Evolutionary conservation across 2,329 filamentous ascomycete species (phyloP), one percentile per base, ranked within the genome.

Genomic region (Stagonosporopsis chrysanthemi): DNA sequence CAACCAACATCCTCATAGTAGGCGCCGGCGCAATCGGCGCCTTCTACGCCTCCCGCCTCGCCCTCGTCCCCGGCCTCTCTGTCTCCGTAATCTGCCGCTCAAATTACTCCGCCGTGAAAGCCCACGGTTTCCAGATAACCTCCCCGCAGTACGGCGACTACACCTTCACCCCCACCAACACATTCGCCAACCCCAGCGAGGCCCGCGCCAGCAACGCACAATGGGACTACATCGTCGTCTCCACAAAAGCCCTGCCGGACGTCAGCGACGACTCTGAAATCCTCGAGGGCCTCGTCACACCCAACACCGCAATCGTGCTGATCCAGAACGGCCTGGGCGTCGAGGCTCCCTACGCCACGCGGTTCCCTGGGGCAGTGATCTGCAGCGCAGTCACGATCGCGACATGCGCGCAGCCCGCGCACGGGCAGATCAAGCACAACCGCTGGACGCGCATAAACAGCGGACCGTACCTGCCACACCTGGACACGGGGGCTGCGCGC

Each of bases 281-380:
- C 51, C 82, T 90, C 45, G 83, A 85, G 36, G 85, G 86, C 0
- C 78, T 90, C 3, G 83, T 90, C 15, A 44, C 58, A 46, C 72
- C 80, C 2, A 70, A 73, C 33, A 85, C 86, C 1, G 82, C 82
- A 42, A 84, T 90, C 60, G 85, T 90, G 14, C 80, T 90, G 48
- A 88, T 90, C 61, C 88, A 90, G 73, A 90, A 90, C 70, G 88
- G 88, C 22, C 80, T 90, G 17, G 88, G 87, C n/a, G 86, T 90
- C 17, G 88, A 90, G 71, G 83, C 82, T 12, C 87, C 88, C 5
- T 90, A 90, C 75, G 77, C 81, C 28, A 77, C 78, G 48, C 82
- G 88, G 5, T 91, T 90, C 65, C 86, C 88, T 0, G 42, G 69
- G 2, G 84, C 82, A 1, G 81, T 84, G 1, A 85, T 91, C 43